phyloP scores from a whole-genome alignment of 1,139 yeast genomes.

The Pichia sp. region DNA sequence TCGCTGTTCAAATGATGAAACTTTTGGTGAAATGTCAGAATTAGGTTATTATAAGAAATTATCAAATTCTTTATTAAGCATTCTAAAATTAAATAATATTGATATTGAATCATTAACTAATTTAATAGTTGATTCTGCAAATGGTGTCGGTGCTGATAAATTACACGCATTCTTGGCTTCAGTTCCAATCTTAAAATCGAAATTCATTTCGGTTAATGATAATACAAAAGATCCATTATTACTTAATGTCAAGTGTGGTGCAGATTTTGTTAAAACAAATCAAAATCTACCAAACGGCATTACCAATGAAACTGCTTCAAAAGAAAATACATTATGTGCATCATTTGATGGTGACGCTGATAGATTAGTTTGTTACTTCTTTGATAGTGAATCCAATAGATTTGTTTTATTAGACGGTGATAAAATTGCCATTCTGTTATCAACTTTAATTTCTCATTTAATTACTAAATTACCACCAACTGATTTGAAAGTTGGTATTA shows the following conservation, averaged over 20 bases:
- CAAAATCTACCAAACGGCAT: constrained; percentile 70
- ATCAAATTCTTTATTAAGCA: constrained; percentile 28
- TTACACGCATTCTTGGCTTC: constrained; percentile 36
- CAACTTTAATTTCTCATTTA: constrained; percentile 32
- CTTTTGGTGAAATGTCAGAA: constrained; percentile 60
- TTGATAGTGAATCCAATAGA: constrained; percentile 36
- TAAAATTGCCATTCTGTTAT: constrained; percentile 80
- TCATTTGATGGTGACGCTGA: constrained; percentile 98
- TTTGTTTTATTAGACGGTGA: constrained; percentile 89
- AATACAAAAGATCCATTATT: constrained; percentile 46
- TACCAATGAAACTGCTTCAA: constrained; percentile 17
- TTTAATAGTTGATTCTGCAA: constrained; percentile 79
- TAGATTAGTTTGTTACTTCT: constrained; percentile 74
- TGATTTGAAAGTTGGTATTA: constrained; percentile 62
- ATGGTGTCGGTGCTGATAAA: constrained; percentile 92
- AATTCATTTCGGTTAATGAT: constrained; percentile 49
- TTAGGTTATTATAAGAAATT: constrained; percentile 67
- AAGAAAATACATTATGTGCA: constrained; percentile 48
- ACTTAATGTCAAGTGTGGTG: constrained; percentile 83
- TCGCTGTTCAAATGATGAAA: constrained; percentile 55
- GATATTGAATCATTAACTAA: constrained; percentile 28
- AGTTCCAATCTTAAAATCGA: constrained; percentile 29
- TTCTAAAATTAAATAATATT: constrained; percentile 27
- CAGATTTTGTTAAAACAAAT: constrained; percentile 88
- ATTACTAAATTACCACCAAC: constrained; percentile 19